Evolutionary conservation across 768 basidiomycete genomes (phyloP).

Genomic region (Phaeolepiota aurea): DNA sequence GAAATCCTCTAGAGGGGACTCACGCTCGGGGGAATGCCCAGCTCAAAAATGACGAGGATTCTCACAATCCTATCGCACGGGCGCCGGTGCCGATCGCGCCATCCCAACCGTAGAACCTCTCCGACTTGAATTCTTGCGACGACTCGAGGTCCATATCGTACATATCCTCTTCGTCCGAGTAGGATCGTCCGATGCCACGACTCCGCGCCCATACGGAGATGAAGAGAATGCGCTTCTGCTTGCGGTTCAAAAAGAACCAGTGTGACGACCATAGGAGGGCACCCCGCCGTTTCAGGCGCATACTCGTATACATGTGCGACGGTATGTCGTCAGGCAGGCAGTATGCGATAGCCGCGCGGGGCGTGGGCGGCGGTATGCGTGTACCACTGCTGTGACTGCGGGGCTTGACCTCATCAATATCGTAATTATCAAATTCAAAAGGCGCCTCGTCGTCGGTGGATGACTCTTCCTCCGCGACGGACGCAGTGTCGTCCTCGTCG

Average conservation of each 20-base stretch:
- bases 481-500: slow-evolving; percentile 68
- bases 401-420: slow-evolving; percentile 50
- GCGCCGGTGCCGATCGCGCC: slow-evolving; percentile 76
- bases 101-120: slow-evolving; percentile 76
- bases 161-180: slow-evolving; percentile 38
- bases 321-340: slow-evolving; percentile 27
- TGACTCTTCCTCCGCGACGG: slow-evolving; percentile 57
- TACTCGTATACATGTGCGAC: slow-evolving; percentile 27
- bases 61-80: slow-evolving; percentile 64
- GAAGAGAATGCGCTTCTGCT: slow-evolving; percentile 87
- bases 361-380: slow-evolving; percentile 29
- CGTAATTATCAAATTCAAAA: slow-evolving; percentile 79
- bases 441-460: slow-evolving; percentile 66
- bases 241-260: slow-evolving; percentile 95
- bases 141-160: slow-evolving; percentile 13
- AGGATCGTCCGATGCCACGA: slow-evolving; percentile 44
- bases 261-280: slow-evolving; percentile 92
- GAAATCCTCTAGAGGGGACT: not conserved
- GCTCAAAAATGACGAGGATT: slow-evolving; percentile 7
- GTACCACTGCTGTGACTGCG: slow-evolving; percentile 27
- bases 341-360: slow-evolving; percentile 29
- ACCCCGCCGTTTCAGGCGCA: slow-evolving; percentile 55
- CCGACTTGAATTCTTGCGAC: slow-evolving; percentile 30
- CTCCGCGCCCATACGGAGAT: slow-evolving; percentile 88
- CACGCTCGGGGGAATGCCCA: not conserved